A percentile compares a stretch with the other conserved stretches of the same genome.
These are phyloP conservation scores for Jacaranda mimosifolia DNA, from an alignment of 257 asterid genomes.

Conservation along the genomic window DNA sequence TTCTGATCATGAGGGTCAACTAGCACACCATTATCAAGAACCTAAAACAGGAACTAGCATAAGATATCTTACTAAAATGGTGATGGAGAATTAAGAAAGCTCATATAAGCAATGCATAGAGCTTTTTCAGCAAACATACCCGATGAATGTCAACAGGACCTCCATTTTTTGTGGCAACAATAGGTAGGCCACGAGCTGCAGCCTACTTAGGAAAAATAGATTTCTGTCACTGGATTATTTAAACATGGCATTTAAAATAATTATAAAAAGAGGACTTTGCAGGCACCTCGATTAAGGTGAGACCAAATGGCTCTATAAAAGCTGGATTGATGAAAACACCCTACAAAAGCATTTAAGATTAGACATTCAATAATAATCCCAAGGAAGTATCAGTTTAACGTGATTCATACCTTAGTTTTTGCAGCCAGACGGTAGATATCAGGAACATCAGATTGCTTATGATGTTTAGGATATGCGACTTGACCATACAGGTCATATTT, in stretches of 20 bases:
- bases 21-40: constrained; percentile 74
- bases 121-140: constrained; percentile 47
- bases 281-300: constrained; percentile 79
- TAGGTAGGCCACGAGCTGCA: constrained; percentile 88
- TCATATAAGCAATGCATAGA: neutral
- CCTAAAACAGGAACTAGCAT: constrained; percentile 47
- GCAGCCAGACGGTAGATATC: constrained; percentile 88
- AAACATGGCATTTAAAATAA: neutral
- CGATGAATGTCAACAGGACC: constrained; percentile 90
- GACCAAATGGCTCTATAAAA: constrained; percentile 87
- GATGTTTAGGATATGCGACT: constrained; percentile 89
- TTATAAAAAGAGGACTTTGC: constrained; percentile 11
- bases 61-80: neutral
- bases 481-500: constrained; percentile 85
- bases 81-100: constrained; percentile 12
- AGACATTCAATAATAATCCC: constrained; percentile 27
- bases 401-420: constrained; percentile 67
- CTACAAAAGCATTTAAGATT: constrained; percentile 45
- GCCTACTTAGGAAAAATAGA: constrained; percentile 57
- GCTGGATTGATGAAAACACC: constrained; percentile 94
- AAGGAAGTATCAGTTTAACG: constrained; percentile 25
- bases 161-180: constrained; percentile 86
- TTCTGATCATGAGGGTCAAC: constrained; percentile 77
- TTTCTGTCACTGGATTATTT: constrained; percentile 2
- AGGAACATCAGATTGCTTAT: constrained; percentile 78